Base-by-base conservation (phyloP, 140 eudicot species). In the Ambrosia hybrid region DNA sequence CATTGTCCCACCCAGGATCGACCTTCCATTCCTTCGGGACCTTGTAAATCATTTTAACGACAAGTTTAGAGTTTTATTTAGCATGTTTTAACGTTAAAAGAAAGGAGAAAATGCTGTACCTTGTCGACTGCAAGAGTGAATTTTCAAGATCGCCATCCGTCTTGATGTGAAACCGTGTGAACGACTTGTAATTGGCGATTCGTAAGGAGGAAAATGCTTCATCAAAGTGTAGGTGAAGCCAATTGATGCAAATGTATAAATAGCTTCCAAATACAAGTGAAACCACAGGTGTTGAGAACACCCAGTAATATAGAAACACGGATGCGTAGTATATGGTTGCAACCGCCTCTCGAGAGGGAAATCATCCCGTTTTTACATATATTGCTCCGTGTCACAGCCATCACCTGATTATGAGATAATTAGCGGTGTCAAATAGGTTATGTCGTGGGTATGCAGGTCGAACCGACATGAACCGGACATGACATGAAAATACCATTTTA, bases 181-280 rank as follows among this genome's bases (percentile, higher is more conserved):
- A 94, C 0, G 99, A 80, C 82, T 94, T 94, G 89, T 94, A 94
- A 72, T 94, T 94, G 7, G 99, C 99, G 48, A 94, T 94, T 0
- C 99, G 91, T 53, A 94, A 87, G 2, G 97, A 94, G 3, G 99
- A 94, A 81, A 94, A 94, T 5, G 99, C 99, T 83, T 94, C 99
- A 71, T 94, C 99, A 48, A 94, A 94, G 82, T 94, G 99, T 26
- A 94, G 15, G 77, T 94, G 96, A 74, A 94, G 85, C 99, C 99
- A 94, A 57, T 94, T 94, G 68, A 94, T 94, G 80, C 99, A 94
- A 16, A 90, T 74, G 74, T 94, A 94, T 76, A 94, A 87, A 74
- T 94, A 94, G 85, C 99, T 94, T 80, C 99, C 99, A 45, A 94
- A 90, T 45, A 94, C 82, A 75, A 94, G 84, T 2, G 99, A 94